These are phyloP conservation scores for Lichtheimia hyalospora DNA, from an alignment of 371 early-diverging fungal genomes.

Conservation along the genomic window DNA sequence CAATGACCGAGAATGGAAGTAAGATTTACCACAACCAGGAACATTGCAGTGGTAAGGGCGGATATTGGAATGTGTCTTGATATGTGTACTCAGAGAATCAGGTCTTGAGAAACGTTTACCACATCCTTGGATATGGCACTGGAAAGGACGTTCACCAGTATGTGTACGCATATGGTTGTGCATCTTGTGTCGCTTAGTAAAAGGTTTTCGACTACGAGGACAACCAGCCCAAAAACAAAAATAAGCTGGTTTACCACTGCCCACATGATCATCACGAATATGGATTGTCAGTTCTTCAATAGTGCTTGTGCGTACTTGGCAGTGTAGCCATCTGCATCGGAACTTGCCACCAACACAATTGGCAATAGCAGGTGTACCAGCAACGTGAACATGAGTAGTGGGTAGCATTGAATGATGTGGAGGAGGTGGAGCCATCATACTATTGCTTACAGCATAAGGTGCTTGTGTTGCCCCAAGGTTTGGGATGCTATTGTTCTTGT, in stretches of 20 bases:
- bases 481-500: conserved; percentile 1
- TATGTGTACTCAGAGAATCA: conserved; percentile 86
- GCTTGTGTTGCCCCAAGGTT: conserved; percentile 1
- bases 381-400: too few relatives aligned
- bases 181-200: conserved; percentile 90
- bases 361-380: conserved; percentile 1
- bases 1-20: conserved; percentile 24
- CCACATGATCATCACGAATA: conserved; percentile 23
- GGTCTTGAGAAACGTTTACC: conserved; percentile 85
- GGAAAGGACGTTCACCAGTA: conserved; percentile 80
- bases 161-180: conserved; percentile 89
- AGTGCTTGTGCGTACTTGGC: conserved; percentile 7
- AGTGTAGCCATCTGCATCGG: conserved; percentile 17
- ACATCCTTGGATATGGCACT: conserved; percentile 53
- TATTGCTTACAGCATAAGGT: too few relatives aligned
- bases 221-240: conserved; percentile 85
- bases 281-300: conserved; percentile 19
- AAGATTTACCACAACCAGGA: conserved; percentile 21
- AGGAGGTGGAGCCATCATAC: too few relatives aligned
- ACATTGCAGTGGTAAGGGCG: conserved; percentile 49
- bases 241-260: conserved; percentile 57
- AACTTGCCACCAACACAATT: conserved; percentile 6
- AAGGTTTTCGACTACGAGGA: conserved; percentile 72
- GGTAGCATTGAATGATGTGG: too few relatives aligned
- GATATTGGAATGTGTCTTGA: conserved; percentile 81